Base-by-base conservation (phyloP, 2,329 filamentous ascomycete genomes). In the Aspergillus pseudoterreus region DNA sequence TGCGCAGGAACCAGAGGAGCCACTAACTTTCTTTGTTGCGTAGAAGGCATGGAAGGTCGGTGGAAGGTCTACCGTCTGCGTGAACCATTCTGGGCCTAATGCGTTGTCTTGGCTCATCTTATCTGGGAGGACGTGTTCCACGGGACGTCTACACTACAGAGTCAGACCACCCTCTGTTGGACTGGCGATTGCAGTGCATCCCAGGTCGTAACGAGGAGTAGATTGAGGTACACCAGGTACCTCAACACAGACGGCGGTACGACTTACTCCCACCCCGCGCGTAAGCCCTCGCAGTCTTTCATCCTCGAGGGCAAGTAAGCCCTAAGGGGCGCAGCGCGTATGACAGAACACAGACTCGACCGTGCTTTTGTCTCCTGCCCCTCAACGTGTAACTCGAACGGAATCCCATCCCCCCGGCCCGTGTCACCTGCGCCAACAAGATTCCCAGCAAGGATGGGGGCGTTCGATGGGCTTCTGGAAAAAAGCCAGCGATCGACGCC, bases 1-100 rank as follows among this genome's bases (percentile, higher is more conserved):
- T 60, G 53, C 56, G 59, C 62, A 65, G 58, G 58, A 63, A 63
- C 63, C 36, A 32, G 24, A 55, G 43, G 43, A 51, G 50, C 53
- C 55, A 54, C 27, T 46, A 17, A 46, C 21, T 52, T 60, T 49
- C 50, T 56, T 60, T 57, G 47, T 58, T 47, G 15, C 32, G 27
- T 45, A 24, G 19, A 42, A 42, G 39, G 39, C 17, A 22, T 42
- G 39, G 24, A 32, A 32, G 27, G 24, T 33, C 21, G 15, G 15
- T 45, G 15, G 15, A 33, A 45, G 30, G 27, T n/a, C 19, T 19
- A 19, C 19, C 19, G 19, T 19, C 32, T 35, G 32, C 39, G 15
- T 12, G 24, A 32, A 45, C 43, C 17, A 30, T 38, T 17, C 39
- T 42, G n/a, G n/a, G n/a, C 17, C 39, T 43, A n/a, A 21, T 11